Percentiles rank a stretch among this genome's conserved stretches.
These are phyloP conservation scores for Porogramme epimiltina DNA, from an alignment of 1,284 basidiomycete species.

Conservation along the genomic window DNA sequence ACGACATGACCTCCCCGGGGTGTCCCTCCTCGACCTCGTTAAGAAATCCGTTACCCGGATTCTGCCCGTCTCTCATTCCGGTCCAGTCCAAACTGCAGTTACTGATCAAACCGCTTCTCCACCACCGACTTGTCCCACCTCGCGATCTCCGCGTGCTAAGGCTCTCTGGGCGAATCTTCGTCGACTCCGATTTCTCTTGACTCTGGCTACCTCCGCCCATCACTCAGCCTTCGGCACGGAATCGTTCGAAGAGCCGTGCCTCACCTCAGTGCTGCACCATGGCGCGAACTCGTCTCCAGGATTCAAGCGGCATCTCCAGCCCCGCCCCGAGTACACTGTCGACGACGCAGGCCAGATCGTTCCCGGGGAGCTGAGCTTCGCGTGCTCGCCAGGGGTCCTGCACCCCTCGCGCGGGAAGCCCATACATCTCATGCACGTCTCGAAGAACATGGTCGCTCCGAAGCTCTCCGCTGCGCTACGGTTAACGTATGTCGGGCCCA, in stretches of 20 bases:
- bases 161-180: too few relatives aligned
- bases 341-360: slow-evolving; percentile 44
- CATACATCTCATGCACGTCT: slow-evolving; percentile 64
- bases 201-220: slow-evolving; percentile 4
- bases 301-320: slow-evolving; percentile 30
- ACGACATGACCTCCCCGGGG: too few relatives aligned
- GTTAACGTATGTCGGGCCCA: slow-evolving; percentile 23
- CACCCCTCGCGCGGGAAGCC: slow-evolving; percentile 61
- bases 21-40: too few relatives aligned
- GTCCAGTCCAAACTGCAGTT: slow-evolving; percentile 9
- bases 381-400: slow-evolving; percentile 70
- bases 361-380: slow-evolving; percentile 70
- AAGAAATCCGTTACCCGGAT: background rate
- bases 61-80: slow-evolving; percentile 2
- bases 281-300: too few relatives aligned
- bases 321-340: slow-evolving; percentile 80
- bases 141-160: slow-evolving; percentile 23
- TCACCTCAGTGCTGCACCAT: too few relatives aligned
- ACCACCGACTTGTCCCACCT: slow-evolving; percentile 19
- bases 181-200: too few relatives aligned
- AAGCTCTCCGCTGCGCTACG: slow-evolving; percentile 63
- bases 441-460: slow-evolving; percentile 64
- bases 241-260: slow-evolving; percentile 31
- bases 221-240: slow-evolving; percentile 53
- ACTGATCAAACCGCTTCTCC: slow-evolving; percentile 19